phyloP scores from a whole-genome alignment of 2,329 filamentous ascomycete species.

The Cytospora mali region DNA sequence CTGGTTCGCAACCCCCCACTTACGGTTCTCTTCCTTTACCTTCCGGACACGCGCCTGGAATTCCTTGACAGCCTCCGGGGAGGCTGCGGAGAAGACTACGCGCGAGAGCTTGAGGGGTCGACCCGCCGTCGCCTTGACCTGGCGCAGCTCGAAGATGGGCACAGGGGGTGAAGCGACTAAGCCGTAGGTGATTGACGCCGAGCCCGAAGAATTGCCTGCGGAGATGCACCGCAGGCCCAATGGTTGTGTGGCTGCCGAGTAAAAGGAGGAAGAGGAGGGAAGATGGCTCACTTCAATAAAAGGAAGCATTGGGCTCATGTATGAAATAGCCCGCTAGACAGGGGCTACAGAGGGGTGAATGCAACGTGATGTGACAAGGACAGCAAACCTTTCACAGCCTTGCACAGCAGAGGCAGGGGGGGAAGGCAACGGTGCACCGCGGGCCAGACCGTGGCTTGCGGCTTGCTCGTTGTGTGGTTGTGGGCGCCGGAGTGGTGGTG shows the following conservation, averaged over 20 bases:
- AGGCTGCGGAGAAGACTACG: conserved; percentile 70
- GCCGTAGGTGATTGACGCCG: conserved; percentile 48
- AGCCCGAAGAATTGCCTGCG: conserved; percentile 33
- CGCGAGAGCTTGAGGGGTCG: conserved; percentile 46
- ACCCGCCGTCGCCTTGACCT: conserved; percentile 42
- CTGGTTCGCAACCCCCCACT: conserved; percentile 27
- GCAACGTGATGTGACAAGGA: conserved; percentile 5
- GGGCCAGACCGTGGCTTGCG: conserved; percentile 2
- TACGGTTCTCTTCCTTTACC: conserved; percentile 18
- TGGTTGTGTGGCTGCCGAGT: conserved; percentile 75
- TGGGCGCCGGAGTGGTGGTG: neutral
- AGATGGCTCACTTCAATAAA: conserved; percentile 72
- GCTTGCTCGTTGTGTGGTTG: conserved; percentile 9
- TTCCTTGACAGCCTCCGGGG: conserved; percentile 65
- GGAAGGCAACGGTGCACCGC: neutral
- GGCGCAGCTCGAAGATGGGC: conserved; percentile 50
- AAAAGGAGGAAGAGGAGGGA: conserved; percentile 80
- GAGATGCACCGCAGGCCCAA: conserved; percentile 73
- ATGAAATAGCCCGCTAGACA: conserved; percentile 17
- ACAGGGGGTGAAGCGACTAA: conserved; percentile 35
- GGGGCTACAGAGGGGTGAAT: conserved; percentile 8
- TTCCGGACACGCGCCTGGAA: conserved; percentile 73
- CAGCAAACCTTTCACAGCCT: conserved; percentile 10
- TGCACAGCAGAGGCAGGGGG: neutral
- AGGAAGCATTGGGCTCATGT: conserved; percentile 46